These are phyloP conservation scores for Trichodelitschia bisporula DNA, from an alignment of 495 filamentous ascomycete species.

Conservation along the genomic window DNA sequence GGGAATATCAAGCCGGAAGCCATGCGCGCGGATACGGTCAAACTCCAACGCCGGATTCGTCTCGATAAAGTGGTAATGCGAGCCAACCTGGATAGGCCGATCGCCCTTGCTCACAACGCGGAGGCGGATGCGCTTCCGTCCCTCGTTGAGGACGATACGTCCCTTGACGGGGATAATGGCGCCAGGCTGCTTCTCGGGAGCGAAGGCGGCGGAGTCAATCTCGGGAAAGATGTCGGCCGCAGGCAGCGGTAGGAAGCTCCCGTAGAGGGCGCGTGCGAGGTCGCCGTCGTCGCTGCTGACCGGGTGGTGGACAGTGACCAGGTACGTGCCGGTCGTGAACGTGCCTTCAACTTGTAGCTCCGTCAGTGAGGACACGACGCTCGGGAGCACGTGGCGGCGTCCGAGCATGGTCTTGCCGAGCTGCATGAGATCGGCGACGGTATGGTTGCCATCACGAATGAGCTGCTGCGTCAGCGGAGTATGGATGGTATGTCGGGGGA, in stretches of 20 bases:
- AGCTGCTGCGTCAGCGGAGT: slow-evolving; percentile 24
- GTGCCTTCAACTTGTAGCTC: slow-evolving; percentile 91
- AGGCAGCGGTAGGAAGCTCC: slow-evolving; percentile 75
- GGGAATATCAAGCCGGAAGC: slow-evolving; percentile 69
- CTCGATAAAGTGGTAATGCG: slow-evolving; percentile 94
- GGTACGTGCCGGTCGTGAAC: slow-evolving; percentile 71
- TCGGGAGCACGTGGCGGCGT: slow-evolving; percentile 74
- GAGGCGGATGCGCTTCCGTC: slow-evolving; percentile 45
- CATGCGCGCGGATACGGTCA: slow-evolving; percentile 65
- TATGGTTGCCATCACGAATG: slow-evolving; percentile 89
- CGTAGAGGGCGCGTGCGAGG: slow-evolving; percentile 66
- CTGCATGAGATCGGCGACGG: slow-evolving; percentile 78
- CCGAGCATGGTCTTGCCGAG: slow-evolving; percentile 83
- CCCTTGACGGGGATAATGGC: slow-evolving; percentile 49
- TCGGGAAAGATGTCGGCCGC: slow-evolving; percentile 32
- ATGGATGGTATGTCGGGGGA: neutral
- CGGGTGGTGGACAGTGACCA: slow-evolving; percentile 85
- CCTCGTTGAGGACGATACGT: slow-evolving; percentile 44
- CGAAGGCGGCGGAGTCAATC: slow-evolving; percentile 33
- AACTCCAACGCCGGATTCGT: slow-evolving; percentile 78
- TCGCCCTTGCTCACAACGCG: slow-evolving; percentile 73
- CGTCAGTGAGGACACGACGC: slow-evolving; percentile 46
- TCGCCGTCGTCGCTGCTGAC: slow-evolving; percentile 74
- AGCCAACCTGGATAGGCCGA: slow-evolving; percentile 76
- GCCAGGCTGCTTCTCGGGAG: slow-evolving; percentile 44